A percentile compares a stretch with the other conserved stretches of the same genome.
Evolutionary conservation across 2,329 filamentous ascomycete species (phyloP).

Genomic region (Metarhizium guizhouense): DNA sequence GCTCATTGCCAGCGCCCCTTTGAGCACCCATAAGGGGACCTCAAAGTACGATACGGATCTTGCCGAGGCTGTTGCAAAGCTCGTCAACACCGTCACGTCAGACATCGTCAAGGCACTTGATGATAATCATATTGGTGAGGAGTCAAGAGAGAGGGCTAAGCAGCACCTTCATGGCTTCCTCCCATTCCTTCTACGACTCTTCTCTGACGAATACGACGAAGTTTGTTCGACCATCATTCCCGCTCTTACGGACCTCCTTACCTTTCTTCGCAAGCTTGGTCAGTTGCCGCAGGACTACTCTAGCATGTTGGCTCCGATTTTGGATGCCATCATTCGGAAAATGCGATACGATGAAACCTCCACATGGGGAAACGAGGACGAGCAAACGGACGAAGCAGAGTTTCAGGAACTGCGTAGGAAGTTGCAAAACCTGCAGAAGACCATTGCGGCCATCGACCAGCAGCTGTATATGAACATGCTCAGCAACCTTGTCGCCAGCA

Average conservation of each 20-base stretch:
- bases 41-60: slow-evolving; percentile 91
- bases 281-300: slow-evolving; percentile 65
- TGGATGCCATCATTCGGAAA: slow-evolving; percentile 88
- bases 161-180: slow-evolving; percentile 76
- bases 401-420: slow-evolving; percentile 91
- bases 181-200: slow-evolving; percentile 83
- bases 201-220: slow-evolving; percentile 96
- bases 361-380: slow-evolving; percentile 87
- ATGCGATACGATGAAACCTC: slow-evolving; percentile 97
- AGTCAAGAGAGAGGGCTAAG: slow-evolving; percentile 66
- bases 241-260: slow-evolving; percentile 83
- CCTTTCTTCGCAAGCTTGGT: slow-evolving; percentile 76
- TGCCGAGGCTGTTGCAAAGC: slow-evolving; percentile 87
- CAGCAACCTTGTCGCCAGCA: slow-evolving; percentile 78
- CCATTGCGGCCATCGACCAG: slow-evolving; percentile 83
- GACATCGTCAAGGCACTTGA: slow-evolving; percentile 86
- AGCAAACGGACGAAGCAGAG: slow-evolving; percentile 93
- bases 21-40: slow-evolving; percentile 71
- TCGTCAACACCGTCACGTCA: slow-evolving; percentile 81
- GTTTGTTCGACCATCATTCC: slow-evolving; percentile 94
- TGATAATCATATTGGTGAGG: slow-evolving; percentile 48
- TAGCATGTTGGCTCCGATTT: slow-evolving; percentile 76
- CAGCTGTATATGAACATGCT: slow-evolving; percentile 79
- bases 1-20: slow-evolving; percentile 72
- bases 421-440: slow-evolving; percentile 85